Conservation (phyloP, 257 asterid species). For the Capsicum chinense region DNA sequence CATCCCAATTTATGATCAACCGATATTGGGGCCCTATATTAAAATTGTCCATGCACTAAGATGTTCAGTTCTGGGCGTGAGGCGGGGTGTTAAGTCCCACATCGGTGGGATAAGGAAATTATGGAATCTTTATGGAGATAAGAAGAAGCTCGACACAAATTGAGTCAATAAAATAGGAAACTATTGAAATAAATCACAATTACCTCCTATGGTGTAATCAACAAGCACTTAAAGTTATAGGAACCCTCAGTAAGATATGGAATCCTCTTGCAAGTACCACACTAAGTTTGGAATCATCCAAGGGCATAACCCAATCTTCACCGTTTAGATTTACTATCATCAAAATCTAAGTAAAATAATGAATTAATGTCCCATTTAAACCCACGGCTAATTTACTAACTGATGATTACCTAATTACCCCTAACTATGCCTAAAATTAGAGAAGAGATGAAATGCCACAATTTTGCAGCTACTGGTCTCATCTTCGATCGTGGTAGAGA, state of each 20-base stretch:
- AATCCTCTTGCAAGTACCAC: neutral
- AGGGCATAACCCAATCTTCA: neutral
- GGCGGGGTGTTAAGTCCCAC: too few relatives aligned
- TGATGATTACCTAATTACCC: neutral
- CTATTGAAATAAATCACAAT: neutral
- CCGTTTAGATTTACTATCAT: neutral
- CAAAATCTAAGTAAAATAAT: neutral
- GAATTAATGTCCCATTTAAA: neutral
- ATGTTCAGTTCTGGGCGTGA: too few relatives aligned
- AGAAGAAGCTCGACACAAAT: neutral
- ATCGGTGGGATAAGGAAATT: too few relatives aligned
- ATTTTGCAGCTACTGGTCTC: neutral
- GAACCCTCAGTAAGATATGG: neutral
- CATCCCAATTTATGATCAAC: too few relatives aligned
- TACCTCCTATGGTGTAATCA: neutral
- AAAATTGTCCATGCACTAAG: too few relatives aligned
- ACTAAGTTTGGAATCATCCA: conserved; percentile 4
- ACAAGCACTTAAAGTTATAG: neutral
- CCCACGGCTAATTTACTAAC: neutral
- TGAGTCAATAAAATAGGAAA: neutral
- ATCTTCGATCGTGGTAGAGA: neutral
- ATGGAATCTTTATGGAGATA: neutral
- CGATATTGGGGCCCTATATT: too few relatives aligned
- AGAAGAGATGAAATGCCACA: neutral
- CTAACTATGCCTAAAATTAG: neutral